phyloP scores from a whole-genome alignment of 768 basidiomycete genomes.

The Glaciozyma martinii region DNA sequence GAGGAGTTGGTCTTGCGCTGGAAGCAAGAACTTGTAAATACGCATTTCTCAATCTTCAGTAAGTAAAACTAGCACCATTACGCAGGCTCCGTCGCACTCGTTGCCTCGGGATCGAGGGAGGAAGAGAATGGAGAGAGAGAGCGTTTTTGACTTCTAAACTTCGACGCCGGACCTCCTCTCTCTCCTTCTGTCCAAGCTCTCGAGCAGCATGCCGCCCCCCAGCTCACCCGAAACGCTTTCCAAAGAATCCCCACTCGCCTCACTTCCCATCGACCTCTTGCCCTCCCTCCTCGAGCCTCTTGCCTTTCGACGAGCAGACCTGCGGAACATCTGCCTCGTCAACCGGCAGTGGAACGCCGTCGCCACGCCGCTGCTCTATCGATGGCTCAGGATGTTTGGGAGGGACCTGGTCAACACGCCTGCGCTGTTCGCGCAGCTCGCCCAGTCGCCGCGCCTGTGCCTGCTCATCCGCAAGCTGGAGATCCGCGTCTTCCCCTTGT shows the following conservation, averaged over 20 bases:
- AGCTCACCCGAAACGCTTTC: too few relatives aligned
- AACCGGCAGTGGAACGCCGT: background rate
- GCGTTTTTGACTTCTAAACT: too few relatives aligned
- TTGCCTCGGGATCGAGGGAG: too few relatives aligned
- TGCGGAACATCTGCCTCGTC: conserved; percentile 10
- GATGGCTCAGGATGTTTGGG: conserved; percentile 16
- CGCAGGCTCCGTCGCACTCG: too few relatives aligned
- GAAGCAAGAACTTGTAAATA: too few relatives aligned
- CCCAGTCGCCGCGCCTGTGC: conserved; percentile 2
- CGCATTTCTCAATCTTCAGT: too few relatives aligned
- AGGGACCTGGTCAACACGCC: conserved; percentile 18
- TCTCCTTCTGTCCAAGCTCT: too few relatives aligned
- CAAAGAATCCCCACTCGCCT: background rate
- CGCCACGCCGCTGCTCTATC: conserved; percentile 5
- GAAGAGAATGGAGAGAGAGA: too few relatives aligned
- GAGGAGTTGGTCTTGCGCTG: background rate
- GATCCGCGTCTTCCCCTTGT: conserved; percentile 21
- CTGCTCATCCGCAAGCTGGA: conserved; percentile 19
- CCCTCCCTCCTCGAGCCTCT: conserved; percentile 17
- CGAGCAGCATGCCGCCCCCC: too few relatives aligned
- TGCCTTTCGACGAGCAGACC: conserved; percentile 9
- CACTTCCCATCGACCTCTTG: conserved; percentile 21
- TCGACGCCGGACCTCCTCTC: too few relatives aligned
- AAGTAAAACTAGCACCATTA: too few relatives aligned
- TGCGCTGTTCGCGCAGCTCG: conserved; percentile 11